phyloP scores from a whole-genome alignment of 169 alveolate species.

The Babesia bigemina region DNA sequence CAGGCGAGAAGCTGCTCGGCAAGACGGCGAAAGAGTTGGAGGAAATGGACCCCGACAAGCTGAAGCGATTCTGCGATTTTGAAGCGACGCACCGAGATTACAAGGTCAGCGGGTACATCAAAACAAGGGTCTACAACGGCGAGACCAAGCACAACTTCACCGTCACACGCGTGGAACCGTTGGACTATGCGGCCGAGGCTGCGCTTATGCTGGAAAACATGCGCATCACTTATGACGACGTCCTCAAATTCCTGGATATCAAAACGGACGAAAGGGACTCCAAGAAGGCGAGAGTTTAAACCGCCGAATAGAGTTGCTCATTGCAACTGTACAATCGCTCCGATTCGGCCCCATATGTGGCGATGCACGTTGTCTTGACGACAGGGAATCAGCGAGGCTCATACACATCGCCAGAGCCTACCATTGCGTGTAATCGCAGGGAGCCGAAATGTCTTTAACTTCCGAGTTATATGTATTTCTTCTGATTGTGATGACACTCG shows the following conservation, averaged over 20 bases:
- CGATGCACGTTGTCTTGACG: not conserved
- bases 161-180: slow-evolving; percentile 40
- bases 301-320: not conserved
- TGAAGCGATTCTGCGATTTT: slow-evolving; percentile 60
- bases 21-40: slow-evolving; percentile 69
- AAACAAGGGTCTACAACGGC: slow-evolving; percentile 42
- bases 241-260: slow-evolving; percentile 33
- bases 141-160: slow-evolving; percentile 28
- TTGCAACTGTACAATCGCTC: not conserved
- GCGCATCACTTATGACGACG: slow-evolving; percentile 54
- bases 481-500: too few species aligned
- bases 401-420: not conserved
- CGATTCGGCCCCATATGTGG: not conserved
- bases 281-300: slow-evolving; percentile 28
- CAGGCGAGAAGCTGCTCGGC: slow-evolving; percentile 53
- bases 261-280: slow-evolving; percentile 14
- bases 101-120: slow-evolving; percentile 40
- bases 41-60: slow-evolving; percentile 58
- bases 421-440: not conserved
- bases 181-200: slow-evolving; percentile 45
- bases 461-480: too few species aligned
- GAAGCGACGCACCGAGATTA: slow-evolving; percentile 61
- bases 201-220: slow-evolving; percentile 41
- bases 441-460: too few species aligned
- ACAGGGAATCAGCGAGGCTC: not conserved